A percentile compares a stretch with the other conserved stretches of the same genome.
Conservation (phyloP, 2,329 filamentous ascomycete species). For the Magnaporthiopsis rhizophila region DNA sequence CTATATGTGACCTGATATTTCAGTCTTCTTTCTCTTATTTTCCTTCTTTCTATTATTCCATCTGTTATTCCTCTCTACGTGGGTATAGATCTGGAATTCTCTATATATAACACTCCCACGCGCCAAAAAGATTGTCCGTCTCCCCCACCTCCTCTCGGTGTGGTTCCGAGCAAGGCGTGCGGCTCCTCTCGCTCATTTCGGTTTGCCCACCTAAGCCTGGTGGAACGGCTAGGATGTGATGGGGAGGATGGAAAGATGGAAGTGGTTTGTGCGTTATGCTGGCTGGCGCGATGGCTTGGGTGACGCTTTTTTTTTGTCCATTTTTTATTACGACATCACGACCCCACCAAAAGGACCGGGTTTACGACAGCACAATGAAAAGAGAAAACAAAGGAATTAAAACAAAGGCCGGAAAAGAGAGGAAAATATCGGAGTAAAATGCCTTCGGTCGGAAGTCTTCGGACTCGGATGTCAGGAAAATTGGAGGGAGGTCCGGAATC, state of each 20-base stretch:
- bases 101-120: neutral
- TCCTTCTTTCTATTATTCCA: neutral
- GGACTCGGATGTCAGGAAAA: neutral
- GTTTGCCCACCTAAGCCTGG: neutral
- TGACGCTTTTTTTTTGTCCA: neutral
- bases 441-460: neutral
- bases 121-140: neutral
- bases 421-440: too few species aligned
- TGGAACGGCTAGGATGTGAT: too few species aligned
- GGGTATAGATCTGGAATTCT: neutral
- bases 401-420: too few species aligned
- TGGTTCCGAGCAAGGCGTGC: neutral
- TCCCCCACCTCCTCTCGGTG: neutral
- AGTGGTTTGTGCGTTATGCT: neutral
- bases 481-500: neutral
- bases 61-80: neutral
- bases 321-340: neutral
- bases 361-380: too few species aligned
- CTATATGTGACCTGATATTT: neutral
- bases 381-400: too few species aligned
- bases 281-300: neutral
- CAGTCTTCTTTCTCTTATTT: neutral
- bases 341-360: too few species aligned
- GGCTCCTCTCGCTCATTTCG: neutral
- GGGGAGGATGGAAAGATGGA: neutral